phyloP scores from a whole-genome alignment of 2,329 filamentous ascomycete genomes.

The Trichocomaceae sp. region DNA sequence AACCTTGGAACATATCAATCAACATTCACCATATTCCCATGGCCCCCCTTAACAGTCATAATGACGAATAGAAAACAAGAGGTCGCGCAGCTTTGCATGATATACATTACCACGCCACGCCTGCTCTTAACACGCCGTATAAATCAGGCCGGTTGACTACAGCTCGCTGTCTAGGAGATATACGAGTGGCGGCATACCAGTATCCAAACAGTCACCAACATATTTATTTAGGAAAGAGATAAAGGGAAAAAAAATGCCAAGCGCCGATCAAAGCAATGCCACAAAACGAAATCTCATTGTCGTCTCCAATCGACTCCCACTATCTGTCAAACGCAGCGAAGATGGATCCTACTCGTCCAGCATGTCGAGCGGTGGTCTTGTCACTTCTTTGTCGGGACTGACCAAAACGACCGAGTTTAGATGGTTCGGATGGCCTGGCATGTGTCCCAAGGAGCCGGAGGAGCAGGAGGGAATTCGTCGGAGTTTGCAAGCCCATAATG shows the following conservation, averaged over 20 bases:
- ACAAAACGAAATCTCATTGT: slow-evolving; percentile 49
- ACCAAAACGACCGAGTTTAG: slow-evolving; percentile 84
- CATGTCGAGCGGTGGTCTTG: slow-evolving; percentile 86
- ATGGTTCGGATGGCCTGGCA: slow-evolving; percentile 94
- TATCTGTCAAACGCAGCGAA: slow-evolving; percentile 81
- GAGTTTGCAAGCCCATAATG: slow-evolving; percentile 70
- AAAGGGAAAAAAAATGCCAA: slow-evolving; percentile 5
- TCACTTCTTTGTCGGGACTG: slow-evolving; percentile 80
- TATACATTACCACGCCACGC: neutral
- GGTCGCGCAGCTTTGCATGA: neutral
- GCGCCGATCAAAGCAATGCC: neutral
- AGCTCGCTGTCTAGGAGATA: neutral
- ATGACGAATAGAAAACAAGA: neutral
- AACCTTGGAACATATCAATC: neutral
- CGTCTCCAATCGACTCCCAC: slow-evolving; percentile 83
- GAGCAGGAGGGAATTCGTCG: slow-evolving; percentile 65
- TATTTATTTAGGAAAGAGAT: neutral
- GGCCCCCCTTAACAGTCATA: no score
- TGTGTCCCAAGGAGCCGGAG: slow-evolving; percentile 67
- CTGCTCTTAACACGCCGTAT: neutral
- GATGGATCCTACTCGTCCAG: slow-evolving; percentile 78
- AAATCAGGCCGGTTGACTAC: neutral
- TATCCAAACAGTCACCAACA: neutral
- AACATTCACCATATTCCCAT: no score
- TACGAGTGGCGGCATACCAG: no score